Base-by-base conservation (phyloP, 352 stramenopile species). In the Phytophthora hybrid region DNA sequence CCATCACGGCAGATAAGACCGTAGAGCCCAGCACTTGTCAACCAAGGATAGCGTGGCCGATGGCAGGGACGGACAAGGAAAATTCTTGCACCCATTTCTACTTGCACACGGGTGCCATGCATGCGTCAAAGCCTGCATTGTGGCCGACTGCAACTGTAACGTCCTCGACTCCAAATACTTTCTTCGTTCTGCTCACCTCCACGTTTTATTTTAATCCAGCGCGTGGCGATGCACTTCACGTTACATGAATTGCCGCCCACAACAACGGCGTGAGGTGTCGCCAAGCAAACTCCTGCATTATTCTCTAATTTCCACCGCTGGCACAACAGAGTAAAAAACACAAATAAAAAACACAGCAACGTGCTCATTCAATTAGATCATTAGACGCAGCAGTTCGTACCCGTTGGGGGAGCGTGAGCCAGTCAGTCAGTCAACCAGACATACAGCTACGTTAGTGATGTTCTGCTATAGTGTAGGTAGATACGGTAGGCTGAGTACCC, bases 281-380 rank as follows among this genome's bases (percentile, higher is more conserved):
- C 37, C 37, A 44, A 44, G 14, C 11, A 44, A 44, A 44, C 37
- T 14, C 26, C 26, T 31, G 26, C 29, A 31, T 31, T 31, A 31
- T 31, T 7, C 29, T 44, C 37, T 44, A 44, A 44, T 44, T 44
- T 44, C 13, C 9, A 16, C 37, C 13, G 13, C 10, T 16, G 13
- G 13, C 41, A 49, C 41, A 49, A 19, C 41, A 18, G 16, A 19
- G 41, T 49, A 49, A 18, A 9, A 11, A 49, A 49, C 9, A 8
- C 6, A 18, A 26, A 29, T 4, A 16, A 11, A 23, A 53, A 26
- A 29, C 46, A 29, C 46, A 53, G n/a, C 10, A 44, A 51, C 14
- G 9, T 8, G 44, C 57, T 52, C 44, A 46, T 55, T 53, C 58
- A 55, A 65, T 49, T 71, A 53, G 37, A 59, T 66, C 39, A 59